Evolutionary conservation across 352 stramenopile species (phyloP).

Genomic region (Peronosclerospora sorghi): DNA sequence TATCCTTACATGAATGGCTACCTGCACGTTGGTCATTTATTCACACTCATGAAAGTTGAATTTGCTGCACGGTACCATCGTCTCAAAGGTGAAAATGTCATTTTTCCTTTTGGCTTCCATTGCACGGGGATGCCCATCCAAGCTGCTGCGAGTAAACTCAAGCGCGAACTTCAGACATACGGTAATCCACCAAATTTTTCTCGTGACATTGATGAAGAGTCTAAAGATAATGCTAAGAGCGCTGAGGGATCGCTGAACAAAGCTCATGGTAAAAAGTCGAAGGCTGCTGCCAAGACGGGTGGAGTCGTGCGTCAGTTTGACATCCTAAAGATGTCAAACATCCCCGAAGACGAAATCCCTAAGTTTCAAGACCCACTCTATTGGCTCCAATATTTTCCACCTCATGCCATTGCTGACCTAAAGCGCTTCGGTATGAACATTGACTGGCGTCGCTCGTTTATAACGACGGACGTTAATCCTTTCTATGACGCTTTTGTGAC

Average conservation of each 20-base stretch:
- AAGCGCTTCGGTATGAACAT: constrained; percentile 94
- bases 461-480: constrained; percentile 98
- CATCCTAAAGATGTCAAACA: constrained; percentile 93
- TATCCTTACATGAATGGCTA: constrained; percentile 99
- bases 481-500: constrained; percentile 99
- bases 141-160: constrained; percentile 98
- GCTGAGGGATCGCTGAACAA: constrained; percentile 75
- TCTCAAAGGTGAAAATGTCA: constrained; percentile 96
- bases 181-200: constrained; percentile 90
- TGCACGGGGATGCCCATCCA: constrained; percentile 99
- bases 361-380: constrained; percentile 95
- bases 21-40: constrained; percentile 96
- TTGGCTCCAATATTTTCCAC: constrained; percentile 99
- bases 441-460: constrained; percentile 98
- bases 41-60: constrained; percentile 98
- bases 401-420: constrained; percentile 92
- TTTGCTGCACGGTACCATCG: constrained; percentile 89
- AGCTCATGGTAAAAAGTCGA: constrained; percentile 95
- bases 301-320: constrained; percentile 96
- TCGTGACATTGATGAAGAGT: constrained; percentile 6
- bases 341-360: constrained; percentile 91
- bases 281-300: constrained; percentile 96
- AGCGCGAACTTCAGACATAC: constrained; percentile 92
- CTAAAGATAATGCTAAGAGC: constrained; percentile 35
- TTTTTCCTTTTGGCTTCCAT: constrained; percentile 99